Percentiles rank a stretch among this genome's conserved stretches.
phyloP scores from a whole-genome alignment of 2,329 filamentous ascomycete genomes.

The Pseudogymnoascus sp. region DNA sequence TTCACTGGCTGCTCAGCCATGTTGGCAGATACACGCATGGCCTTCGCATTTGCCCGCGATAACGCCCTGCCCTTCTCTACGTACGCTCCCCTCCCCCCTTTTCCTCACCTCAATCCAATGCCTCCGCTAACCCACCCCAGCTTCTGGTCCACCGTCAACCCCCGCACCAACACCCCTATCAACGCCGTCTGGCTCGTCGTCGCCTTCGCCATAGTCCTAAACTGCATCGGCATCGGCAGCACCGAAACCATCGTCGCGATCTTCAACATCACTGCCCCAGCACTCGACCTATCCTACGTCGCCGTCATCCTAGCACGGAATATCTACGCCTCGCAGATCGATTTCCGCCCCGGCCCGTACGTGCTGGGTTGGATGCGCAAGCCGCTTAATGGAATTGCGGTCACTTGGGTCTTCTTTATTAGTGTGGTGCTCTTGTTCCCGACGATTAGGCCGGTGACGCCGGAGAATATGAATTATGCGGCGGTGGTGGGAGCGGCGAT shows the following conservation, averaged over 20 bases:
- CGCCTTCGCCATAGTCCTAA: slow-evolving; percentile 43
- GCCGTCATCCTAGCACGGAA: slow-evolving; percentile 52
- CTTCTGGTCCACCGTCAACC: slow-evolving; percentile 45
- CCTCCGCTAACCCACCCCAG: slow-evolving; percentile 24
- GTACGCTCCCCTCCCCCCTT: slow-evolving; percentile 28
- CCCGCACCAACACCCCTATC: slow-evolving; percentile 48
- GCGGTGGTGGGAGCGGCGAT: slow-evolving; percentile 38
- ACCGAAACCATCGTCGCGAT: slow-evolving; percentile 44
- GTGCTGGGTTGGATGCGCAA: slow-evolving; percentile 48
- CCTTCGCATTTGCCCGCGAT: slow-evolving; percentile 53
- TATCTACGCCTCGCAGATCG: slow-evolving; percentile 40
- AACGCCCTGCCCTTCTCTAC: slow-evolving; percentile 51
- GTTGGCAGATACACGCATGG: slow-evolving; percentile 55
- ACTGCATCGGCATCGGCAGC: slow-evolving; percentile 43
- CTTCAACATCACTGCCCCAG: slow-evolving; percentile 45
- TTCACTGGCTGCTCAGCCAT: slow-evolving; percentile 58
- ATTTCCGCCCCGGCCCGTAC: slow-evolving; percentile 39
- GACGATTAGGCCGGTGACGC: slow-evolving; percentile 37
- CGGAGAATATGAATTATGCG: slow-evolving; percentile 44
- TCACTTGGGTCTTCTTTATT: slow-evolving; percentile 55
- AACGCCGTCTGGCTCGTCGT: slow-evolving; percentile 59
- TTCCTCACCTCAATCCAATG: background rate
- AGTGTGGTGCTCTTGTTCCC: slow-evolving; percentile 52
- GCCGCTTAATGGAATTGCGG: slow-evolving; percentile 46
- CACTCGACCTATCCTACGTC: slow-evolving; percentile 46